Conservation (phyloP, 2,329 filamentous ascomycete genomes). For the Penicillium sp. region DNA sequence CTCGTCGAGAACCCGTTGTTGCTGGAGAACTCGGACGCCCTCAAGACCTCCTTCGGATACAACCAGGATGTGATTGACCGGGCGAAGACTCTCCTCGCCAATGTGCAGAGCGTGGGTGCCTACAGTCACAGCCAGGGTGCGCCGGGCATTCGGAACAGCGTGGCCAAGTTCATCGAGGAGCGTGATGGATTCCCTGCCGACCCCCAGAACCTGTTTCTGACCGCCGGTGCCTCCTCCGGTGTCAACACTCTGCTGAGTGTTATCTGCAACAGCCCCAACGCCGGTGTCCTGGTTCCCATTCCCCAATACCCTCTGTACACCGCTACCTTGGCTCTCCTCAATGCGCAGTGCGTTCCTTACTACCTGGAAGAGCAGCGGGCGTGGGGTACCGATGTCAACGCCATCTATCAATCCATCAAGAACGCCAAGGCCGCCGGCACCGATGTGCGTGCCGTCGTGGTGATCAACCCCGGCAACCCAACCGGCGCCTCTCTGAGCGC, state of each 20-base stretch:
- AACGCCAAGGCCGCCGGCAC: conserved; percentile 73
- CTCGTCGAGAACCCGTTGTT: conserved; percentile 85
- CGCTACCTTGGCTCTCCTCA: conserved; percentile 79
- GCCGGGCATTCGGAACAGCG: conserved; percentile 79
- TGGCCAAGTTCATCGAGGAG: conserved; percentile 89
- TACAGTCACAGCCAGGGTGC: conserved; percentile 94
- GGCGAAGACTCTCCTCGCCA: conserved; percentile 74
- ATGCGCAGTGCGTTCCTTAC: conserved; percentile 88
- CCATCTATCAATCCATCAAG: conserved; percentile 70
- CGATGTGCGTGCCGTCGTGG: conserved; percentile 87
- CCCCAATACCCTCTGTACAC: conserved; percentile 98
- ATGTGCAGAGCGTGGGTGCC: conserved; percentile 87
- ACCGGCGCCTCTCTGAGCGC: conserved; percentile 83
- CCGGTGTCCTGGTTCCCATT: conserved; percentile 88
- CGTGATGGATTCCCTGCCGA: conserved; percentile 86
- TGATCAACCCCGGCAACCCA: conserved; percentile 98
- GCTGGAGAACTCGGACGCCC: conserved; percentile 76
- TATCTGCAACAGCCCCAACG: conserved; percentile 73
- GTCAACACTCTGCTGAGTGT: conserved; percentile 91
- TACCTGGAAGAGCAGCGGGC: conserved; percentile 80
- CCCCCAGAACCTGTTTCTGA: conserved; percentile 81
- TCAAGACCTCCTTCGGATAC: conserved; percentile 75
- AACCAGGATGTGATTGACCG: conserved; percentile 84
- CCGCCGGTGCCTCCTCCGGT: conserved; percentile 85
- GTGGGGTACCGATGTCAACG: conserved; percentile 85